These are phyloP conservation scores for Zea mays DNA, from an alignment of 176 grass and related monocot species.

Conservation along the genomic window Zm-B73-REFERENCE-NAM-5.0 NC_050100.1:137551501-137552000, in stretches of 20 bases:
- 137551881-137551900: neutral
- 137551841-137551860: neutral
- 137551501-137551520: neutral
- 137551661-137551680: conserved; percentile 3
- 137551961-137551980: conserved; percentile 44
- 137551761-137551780: neutral
- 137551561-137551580: neutral
- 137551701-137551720: neutral
- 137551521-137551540: neutral
- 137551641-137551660: neutral
- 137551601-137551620: neutral
- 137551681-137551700: neutral
- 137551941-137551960: conserved; percentile 2
- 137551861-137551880: neutral
- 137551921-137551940: conserved; percentile 3
- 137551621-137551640: neutral
- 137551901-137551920: neutral
- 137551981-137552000: conserved; percentile 57
- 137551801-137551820: neutral
- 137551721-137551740: neutral
- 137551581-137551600: neutral
- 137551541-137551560: neutral
- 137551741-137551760: neutral
- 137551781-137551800: conserved; percentile 2
- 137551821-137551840: neutral